Evolutionary conservation across 2,329 filamentous ascomycete genomes (phyloP), one percentile per base, ranked within the genome.

Genomic region (Neurospora sp.): DNA sequence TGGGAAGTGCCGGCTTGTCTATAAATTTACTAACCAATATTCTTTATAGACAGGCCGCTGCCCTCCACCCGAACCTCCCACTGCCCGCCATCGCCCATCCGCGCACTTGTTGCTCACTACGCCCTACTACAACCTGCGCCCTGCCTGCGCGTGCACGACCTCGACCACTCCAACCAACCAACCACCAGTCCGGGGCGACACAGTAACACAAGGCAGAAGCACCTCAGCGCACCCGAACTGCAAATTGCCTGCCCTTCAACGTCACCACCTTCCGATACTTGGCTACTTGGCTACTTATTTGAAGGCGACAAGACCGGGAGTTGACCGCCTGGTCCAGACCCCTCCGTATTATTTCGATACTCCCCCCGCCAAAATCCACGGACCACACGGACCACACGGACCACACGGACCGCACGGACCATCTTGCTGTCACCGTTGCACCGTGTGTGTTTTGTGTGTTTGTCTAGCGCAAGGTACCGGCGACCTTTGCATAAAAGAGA

Each of bases 11-110:
- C 69, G 68, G 74, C 71, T 62, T 75, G 74, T 75, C 74, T 76
- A 76, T 76, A 76, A 76, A 76, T 75, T 73, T 75, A 74, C 52
- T 62, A 76, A 75, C 74, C 74, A 74, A 74, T 74, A 73, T 74
- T 75, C 72, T 73, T 75, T 76, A 75, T 76, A 76, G 74, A 74
- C 74, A 70, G 72, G 71, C 69, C 71, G 68, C 72, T 72, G 73
- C 75, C 74, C 74, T 74, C 74, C 75, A 74, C 74, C 75, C 72
- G 69, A 71, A 66, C 68, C 71, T 74, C 70, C 73, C 72, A 74
- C 74, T 72, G 73, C 52, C 52, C 52, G 52, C 52, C 52, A 62
- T 62, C 52, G 52, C 52, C 52, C 52, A 62, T 62, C 52, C 52
- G 52, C 43, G 43, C 74, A 70, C 73, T 72, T 71, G 70, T 68